Evolutionary conservation across 2,329 filamentous ascomycete species (phyloP), one percentile per base, ranked within the genome.

Genomic region (Aspergillus clavatus): DNA sequence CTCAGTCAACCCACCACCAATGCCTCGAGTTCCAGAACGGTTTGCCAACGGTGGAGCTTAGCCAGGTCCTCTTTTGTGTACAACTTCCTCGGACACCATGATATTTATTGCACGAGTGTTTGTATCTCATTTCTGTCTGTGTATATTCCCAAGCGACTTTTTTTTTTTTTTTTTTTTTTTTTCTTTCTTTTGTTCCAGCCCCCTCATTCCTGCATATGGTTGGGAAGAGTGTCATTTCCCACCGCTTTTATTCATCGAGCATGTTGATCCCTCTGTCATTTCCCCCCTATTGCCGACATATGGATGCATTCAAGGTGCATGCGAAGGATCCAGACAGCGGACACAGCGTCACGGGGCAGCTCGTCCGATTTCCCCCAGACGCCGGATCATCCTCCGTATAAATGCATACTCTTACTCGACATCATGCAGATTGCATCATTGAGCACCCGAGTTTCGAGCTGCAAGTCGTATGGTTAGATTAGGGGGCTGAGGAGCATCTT

Each of bases 1-100:
- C 40, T 47, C 52, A 14, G 49, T 45, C 22, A 50, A 52, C 28
- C 56, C 61, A 2, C 62, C 63, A 3, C 45, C 61, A 2, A 54
- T 70, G 39, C 67, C 68, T 11, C 49, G 55, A 24, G 61, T 70
- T 16, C 65, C 67, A 18, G 46, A 57, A 23, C 54, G 44, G 5
- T 65, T 64, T 46, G 40, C 54, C 33, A 61, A 56, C 18, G 54
- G 55, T 18, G 43, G 38, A 35, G 54, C 53, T 51, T 62, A 56
- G 46, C 28, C 5, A 36, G 28, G 23, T 4, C 8, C 23, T 24
- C 8, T n/a, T n/a, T n/a, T n/a, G n/a, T 24, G 23, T 24, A 8
- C 23, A 8, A 24, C 23, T 24, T 24, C 4, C 8, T 24, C 23
- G 8, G 23, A 24, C 23, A 4, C 8, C n/a, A n/a, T 12, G 11